These are phyloP conservation scores for Clarireedia hainanense DNA, from an alignment of 2,329 filamentous ascomycete genomes.

Conservation along the genomic window DNA sequence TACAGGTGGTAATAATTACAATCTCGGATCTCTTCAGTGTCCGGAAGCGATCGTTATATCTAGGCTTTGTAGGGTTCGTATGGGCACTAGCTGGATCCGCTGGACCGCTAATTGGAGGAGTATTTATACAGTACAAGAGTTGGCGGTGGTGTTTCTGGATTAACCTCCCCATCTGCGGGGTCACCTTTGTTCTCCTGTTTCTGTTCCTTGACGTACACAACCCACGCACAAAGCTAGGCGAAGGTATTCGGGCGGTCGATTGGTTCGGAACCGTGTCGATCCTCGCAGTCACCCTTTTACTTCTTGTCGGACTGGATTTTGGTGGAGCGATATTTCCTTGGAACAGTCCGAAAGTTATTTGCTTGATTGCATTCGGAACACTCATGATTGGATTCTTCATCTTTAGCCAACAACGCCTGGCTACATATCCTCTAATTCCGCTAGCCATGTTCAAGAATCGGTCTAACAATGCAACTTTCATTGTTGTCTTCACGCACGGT, in stretches of 20 bases:
- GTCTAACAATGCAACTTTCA: slow-evolving; percentile 40
- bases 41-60: slow-evolving; percentile 48
- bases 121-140: slow-evolving; percentile 48
- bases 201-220: slow-evolving; percentile 59
- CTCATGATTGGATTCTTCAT: slow-evolving; percentile 48
- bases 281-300: slow-evolving; percentile 70
- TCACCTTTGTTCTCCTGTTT: slow-evolving; percentile 44
- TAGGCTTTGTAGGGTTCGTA: slow-evolving; percentile 50
- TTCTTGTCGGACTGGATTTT: slow-evolving; percentile 76
- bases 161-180: slow-evolving; percentile 34
- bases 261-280: slow-evolving; percentile 53
- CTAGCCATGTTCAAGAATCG: slow-evolving; percentile 58
- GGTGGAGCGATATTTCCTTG: slow-evolving; percentile 66
- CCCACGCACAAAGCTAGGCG: slow-evolving; percentile 46
- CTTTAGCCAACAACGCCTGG: slow-evolving; percentile 61
- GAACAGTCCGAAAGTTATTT: slow-evolving; percentile 67
- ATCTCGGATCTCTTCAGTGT: slow-evolving; percentile 54
- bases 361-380: slow-evolving; percentile 66
- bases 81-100: slow-evolving; percentile 55
- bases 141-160: slow-evolving; percentile 58
- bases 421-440: slow-evolving; percentile 71
- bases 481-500: slow-evolving; percentile 27
- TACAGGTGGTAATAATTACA: neutral
- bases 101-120: slow-evolving; percentile 54
- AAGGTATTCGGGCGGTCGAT: slow-evolving; percentile 52